Base-by-base conservation (phyloP, 805 yeast species). In the Groenewaldozyma salmanticensis region DNA sequence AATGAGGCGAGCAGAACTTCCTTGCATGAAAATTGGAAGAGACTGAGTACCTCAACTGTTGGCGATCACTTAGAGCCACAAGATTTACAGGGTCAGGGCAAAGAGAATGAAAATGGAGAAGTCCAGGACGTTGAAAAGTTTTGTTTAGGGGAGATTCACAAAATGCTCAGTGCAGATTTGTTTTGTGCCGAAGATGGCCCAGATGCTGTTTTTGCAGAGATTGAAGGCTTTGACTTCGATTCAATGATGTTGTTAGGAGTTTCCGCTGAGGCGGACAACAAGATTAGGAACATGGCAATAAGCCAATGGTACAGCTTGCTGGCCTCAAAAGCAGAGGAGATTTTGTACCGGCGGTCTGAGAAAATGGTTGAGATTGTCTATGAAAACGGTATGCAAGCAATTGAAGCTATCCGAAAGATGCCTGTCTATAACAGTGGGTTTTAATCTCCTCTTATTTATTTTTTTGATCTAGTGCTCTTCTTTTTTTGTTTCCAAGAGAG, bases 201-300 rank as follows among this genome's bases (percentile, higher is more conserved):
- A 5, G 42, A 34, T 7, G 29, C 33, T 2, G 33, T 35, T 11
- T 40, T 35, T 27, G 18, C 34, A 13, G 39, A n/a, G 20, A 13
- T 38, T 4, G 21, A 17, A 4, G 40, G 11, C 5, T 32, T 35
- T 4, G 37, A 38, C 19, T 6, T 31, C 11, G 40, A 32, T 13
- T 18, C 39, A 9, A n/a, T n/a, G 31, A 27, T 24, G n/a, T 13
- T n/a, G 17, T 4, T 22, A 37, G 33, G 42, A 31, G 22, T 38
- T 41, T 15, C 17, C 21, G 16, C 20, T 9, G 33, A 67, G 13
- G 7, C n/a, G 3, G 31, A 5, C 51, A 37, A 35, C n/a, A 72
- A 72, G 20, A 87, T 82, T 52, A 65, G 82, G 49, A 66, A 72
- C 9, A 75, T 79, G 80, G 74, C 81, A 0, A 71, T 85, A n/a